Evolutionary conservation across 495 filamentous ascomycete genomes (phyloP).

Genomic region (Astrothelium subdiscretum): DNA sequence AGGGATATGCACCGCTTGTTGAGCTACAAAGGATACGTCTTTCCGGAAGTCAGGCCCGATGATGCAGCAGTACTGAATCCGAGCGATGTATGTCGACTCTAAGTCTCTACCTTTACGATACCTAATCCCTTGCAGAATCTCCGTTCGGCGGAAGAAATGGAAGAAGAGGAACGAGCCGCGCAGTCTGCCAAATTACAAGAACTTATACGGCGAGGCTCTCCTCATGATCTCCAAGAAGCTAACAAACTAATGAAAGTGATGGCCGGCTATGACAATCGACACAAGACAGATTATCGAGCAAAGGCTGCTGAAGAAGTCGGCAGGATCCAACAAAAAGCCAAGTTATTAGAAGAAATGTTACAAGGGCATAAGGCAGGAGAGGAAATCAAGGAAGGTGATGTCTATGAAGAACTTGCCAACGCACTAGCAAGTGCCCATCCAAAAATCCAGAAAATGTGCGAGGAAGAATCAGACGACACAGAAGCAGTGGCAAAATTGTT

Average conservation of each 20-base stretch:
- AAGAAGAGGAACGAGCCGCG: constrained; percentile 86
- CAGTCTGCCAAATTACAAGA: constrained; percentile 97
- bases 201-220: constrained; percentile 81
- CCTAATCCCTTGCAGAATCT: constrained; percentile 56
- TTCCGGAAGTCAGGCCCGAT: constrained; percentile 81
- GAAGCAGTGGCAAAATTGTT: constrained; percentile 91
- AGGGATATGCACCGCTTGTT: constrained; percentile 94
- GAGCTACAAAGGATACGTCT: constrained; percentile 92
- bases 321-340: constrained; percentile 88
- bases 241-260: constrained; percentile 98
- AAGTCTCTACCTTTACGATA: no score
- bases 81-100: constrained; percentile 78
- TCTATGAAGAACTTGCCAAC: constrained; percentile 91
- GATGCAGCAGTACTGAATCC: constrained; percentile 97
- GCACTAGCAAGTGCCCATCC: constrained; percentile 88
- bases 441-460: constrained; percentile 98
- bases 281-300: constrained; percentile 93
- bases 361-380: constrained; percentile 75
- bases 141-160: constrained; percentile 97
- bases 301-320: constrained; percentile 92
- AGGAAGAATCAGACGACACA: constrained; percentile 92
- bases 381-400: constrained; percentile 75
- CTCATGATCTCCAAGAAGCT: constrained; percentile 88
- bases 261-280: constrained; percentile 88
- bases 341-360: constrained; percentile 83